These are phyloP conservation scores for Petunia hybrid DNA, from an alignment of 305 asterid genomes.

Conservation along the genomic window DNA sequence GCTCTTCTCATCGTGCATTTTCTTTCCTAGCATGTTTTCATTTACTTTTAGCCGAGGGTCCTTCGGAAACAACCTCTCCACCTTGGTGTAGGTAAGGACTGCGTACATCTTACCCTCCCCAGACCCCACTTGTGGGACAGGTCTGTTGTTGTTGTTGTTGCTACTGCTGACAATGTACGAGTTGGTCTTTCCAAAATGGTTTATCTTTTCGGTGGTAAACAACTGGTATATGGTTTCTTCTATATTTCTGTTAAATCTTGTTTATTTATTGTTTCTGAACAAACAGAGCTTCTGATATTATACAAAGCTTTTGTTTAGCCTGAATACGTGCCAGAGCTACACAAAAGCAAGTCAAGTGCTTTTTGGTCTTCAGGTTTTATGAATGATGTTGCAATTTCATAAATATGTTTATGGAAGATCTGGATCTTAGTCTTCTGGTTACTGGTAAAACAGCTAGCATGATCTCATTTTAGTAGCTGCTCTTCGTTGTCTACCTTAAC, in stretches of 20 bases:
- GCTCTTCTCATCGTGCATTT: too few relatives aligned
- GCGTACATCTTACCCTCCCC: too few relatives aligned
- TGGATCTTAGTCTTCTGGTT: conserved; percentile 5
- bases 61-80: too few relatives aligned
- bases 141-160: not conserved
- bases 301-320: not conserved
- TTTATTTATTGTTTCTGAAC: not conserved
- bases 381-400: not conserved
- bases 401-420: not conserved
- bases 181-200: not conserved
- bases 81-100: too few relatives aligned
- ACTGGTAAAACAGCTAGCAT: not conserved
- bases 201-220: not conserved
- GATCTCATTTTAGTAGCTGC: conserved; percentile 31
- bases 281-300: not conserved
- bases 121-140: too few relatives aligned
- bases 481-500: conserved; percentile 55
- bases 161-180: not conserved
- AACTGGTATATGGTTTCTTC: conserved; percentile 5
- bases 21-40: too few relatives aligned
- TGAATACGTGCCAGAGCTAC: not conserved
- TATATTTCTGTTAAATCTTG: conserved; percentile 4
- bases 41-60: too few relatives aligned
- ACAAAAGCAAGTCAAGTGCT: not conserved
- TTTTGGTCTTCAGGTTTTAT: not conserved